Percentiles rank a stretch among this genome's conserved stretches.
phyloP scores from a whole-genome alignment of 2,329 filamentous ascomycete species.

The Talaromyces sp. region DNA sequence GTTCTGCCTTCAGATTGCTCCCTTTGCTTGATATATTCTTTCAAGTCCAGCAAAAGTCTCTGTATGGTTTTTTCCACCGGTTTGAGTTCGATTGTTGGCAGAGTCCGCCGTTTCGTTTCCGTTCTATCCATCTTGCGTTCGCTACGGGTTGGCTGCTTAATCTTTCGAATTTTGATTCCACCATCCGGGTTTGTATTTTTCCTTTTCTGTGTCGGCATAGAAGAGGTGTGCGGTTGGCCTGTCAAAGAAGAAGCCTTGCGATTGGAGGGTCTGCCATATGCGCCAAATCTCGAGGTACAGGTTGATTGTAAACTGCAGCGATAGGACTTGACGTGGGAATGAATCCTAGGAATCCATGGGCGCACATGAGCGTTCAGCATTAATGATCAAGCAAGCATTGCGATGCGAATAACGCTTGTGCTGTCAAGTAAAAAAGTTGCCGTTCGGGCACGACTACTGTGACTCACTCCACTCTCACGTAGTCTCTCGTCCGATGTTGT shows the following conservation, averaged over 20 bases:
- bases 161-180: slow-evolving; percentile 30
- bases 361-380: slow-evolving; percentile 10
- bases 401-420: background rate
- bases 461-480: background rate
- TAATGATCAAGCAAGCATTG: slow-evolving; percentile 5
- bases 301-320: background rate
- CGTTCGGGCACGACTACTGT: background rate
- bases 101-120: slow-evolving; percentile 12
- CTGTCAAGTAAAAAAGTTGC: background rate
- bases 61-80: slow-evolving; percentile 67
- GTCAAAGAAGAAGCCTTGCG: slow-evolving; percentile 1
- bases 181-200: slow-evolving; percentile 21
- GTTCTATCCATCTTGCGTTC: slow-evolving; percentile 7
- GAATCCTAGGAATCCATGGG: slow-evolving; percentile 5
- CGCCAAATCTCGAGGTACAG: background rate
- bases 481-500: background rate
- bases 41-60: slow-evolving; percentile 76
- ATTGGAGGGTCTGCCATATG: slow-evolving; percentile 8
- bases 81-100: slow-evolving; percentile 56
- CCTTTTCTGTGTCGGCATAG: slow-evolving; percentile 25
- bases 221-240: slow-evolving; percentile 12
- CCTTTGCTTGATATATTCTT: slow-evolving; percentile 53
- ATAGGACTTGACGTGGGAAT: background rate
- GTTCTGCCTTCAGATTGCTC: background rate
- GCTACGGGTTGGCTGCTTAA: slow-evolving; percentile 19